Evolutionary conservation across 805 yeast species (phyloP).

Genomic region (Candida broadrunensis): DNA sequence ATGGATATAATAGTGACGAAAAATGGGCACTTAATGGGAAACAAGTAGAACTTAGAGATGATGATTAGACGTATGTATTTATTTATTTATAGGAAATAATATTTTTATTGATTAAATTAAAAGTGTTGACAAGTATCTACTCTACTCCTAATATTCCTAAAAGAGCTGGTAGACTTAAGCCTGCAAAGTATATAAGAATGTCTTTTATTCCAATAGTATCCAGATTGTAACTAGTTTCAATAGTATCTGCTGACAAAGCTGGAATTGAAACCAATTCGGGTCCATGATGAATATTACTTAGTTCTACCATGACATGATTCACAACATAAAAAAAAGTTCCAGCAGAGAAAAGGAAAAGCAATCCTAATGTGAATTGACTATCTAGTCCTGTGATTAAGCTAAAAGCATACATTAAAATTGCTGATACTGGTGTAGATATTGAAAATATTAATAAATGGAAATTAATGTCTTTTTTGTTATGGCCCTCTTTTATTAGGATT

Average conservation of each 20-base stretch:
- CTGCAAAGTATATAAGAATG: conserved; percentile 15
- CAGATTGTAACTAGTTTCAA: neutral
- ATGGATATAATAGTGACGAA: too few species aligned
- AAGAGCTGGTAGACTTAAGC: conserved; percentile 24
- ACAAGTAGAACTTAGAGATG: neutral
- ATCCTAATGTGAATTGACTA: conserved; percentile 45
- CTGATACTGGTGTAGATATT: conserved; percentile 58
- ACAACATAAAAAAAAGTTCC: conserved; percentile 76
- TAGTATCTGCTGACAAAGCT: neutral
- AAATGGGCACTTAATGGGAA: too few species aligned
- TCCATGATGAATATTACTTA: conserved; percentile 3
- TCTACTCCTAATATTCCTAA: conserved; percentile 19
- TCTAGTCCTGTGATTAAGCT: conserved; percentile 22
- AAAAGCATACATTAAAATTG: conserved; percentile 47
- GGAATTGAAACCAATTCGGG: neutral
- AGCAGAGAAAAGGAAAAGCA: conserved; percentile 60
- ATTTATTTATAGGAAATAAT: too few species aligned
- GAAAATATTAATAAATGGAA: conserved; percentile 55
- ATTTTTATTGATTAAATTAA: too few species aligned
- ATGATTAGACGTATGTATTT: neutral
- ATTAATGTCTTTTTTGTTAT: conserved; percentile 27
- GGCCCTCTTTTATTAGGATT: conserved; percentile 42
- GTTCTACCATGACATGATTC: conserved; percentile 54
- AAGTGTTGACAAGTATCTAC: too few species aligned
- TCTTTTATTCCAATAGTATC: neutral